phyloP scores from a whole-genome alignment of 2,329 filamentous ascomycete genomes.

The Stylonectria norvegica region DNA sequence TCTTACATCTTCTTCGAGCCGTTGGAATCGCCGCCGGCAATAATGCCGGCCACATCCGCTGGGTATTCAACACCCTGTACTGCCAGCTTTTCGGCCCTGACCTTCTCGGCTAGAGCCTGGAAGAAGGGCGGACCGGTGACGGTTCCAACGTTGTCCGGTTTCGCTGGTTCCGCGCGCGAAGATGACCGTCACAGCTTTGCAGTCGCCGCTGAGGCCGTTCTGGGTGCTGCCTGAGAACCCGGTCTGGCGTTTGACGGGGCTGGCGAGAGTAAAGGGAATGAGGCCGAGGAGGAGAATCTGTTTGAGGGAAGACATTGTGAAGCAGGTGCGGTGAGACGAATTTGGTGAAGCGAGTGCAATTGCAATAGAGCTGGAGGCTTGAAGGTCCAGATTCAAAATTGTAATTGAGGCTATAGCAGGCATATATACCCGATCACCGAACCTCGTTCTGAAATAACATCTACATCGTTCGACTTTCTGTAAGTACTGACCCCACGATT shows the following conservation, averaged over 20 bases:
- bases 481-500: too few relatives aligned
- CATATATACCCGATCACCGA: too few relatives aligned
- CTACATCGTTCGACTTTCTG: too few relatives aligned
- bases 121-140: slow-evolving; percentile 50
- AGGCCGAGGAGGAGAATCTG: slow-evolving; percentile 20
- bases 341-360: slow-evolving; percentile 7
- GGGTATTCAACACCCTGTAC: slow-evolving; percentile 55
- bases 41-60: slow-evolving; percentile 43
- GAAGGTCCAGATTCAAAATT: too few relatives aligned
- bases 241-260: slow-evolving; percentile 16
- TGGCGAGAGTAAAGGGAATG: slow-evolving; percentile 20
- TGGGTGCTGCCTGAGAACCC: slow-evolving; percentile 16
- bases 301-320: slow-evolving; percentile 19
- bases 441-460: too few relatives aligned
- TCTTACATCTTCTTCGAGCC: slow-evolving; percentile 48
- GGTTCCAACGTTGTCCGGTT: slow-evolving; percentile 48
- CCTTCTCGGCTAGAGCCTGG: slow-evolving; percentile 37
- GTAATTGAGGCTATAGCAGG: too few relatives aligned
- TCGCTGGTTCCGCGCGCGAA: slow-evolving; percentile 57
- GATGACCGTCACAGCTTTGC: slow-evolving; percentile 45
- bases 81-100: slow-evolving; percentile 43
- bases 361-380: slow-evolving; percentile 7
- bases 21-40: slow-evolving; percentile 41
- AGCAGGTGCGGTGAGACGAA: slow-evolving; percentile 1
- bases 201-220: slow-evolving; percentile 23